Evolutionary conservation across 306 rosid species (phyloP).

Genomic region (Biancaea sappan): DNA sequence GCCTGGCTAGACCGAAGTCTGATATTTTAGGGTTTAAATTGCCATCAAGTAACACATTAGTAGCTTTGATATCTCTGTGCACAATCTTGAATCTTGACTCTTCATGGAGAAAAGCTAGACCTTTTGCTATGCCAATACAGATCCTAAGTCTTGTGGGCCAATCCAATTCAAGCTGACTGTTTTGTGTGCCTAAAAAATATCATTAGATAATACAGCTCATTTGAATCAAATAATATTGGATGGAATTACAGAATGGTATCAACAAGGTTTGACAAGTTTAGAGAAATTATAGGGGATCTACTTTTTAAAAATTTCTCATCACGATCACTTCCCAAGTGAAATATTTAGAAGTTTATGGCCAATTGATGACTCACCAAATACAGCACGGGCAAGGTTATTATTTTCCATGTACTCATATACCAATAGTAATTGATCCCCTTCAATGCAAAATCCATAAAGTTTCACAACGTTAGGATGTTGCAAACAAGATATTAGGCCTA

Average conservation of each 20-base stretch:
- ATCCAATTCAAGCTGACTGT: conserved; percentile 39
- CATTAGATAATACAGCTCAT: not conserved
- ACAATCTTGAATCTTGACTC: conserved; percentile 73
- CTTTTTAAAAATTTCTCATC: not conserved
- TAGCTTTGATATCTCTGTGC: conserved; percentile 79
- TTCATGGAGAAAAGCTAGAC: conserved; percentile 76
- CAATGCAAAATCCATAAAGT: conserved; percentile 72
- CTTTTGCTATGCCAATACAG: conserved; percentile 80
- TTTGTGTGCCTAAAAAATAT: conserved; percentile 42
- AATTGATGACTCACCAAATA: conserved; percentile 57
- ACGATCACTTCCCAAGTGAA: conserved; percentile 6
- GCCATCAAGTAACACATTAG: conserved; percentile 71
- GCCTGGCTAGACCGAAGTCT: conserved; percentile 81
- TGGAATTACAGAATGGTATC: not conserved
- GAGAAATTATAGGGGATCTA: not conserved
- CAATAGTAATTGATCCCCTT: conserved; percentile 64
- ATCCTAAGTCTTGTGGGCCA: conserved; percentile 69
- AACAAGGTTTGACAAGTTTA: not conserved
- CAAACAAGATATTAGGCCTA: conserved; percentile 69
- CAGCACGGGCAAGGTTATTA: conserved; percentile 69
- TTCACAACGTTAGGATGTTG: conserved; percentile 86
- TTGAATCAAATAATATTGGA: not conserved
- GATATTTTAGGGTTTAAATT: conserved; percentile 75
- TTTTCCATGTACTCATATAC: conserved; percentile 82
- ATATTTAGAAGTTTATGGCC: not conserved